Conservation (phyloP, 2,329 filamentous ascomycete species). For the Ophiostoma piceae region DNA sequence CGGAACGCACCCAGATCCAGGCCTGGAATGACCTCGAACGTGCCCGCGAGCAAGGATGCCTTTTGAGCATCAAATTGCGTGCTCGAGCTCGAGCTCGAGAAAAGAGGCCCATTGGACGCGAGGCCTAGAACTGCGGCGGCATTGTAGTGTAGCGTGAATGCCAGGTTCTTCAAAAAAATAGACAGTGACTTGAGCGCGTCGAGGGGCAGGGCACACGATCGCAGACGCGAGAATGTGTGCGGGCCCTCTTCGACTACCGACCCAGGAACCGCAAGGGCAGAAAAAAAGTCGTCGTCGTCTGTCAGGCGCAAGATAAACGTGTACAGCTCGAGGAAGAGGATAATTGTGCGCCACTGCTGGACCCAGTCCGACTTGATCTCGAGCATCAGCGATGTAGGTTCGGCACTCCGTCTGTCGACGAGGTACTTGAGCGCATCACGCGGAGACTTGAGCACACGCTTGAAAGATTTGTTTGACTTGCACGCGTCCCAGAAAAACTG, state of each 20-base stretch:
- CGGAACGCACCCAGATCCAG: constrained; percentile 75
- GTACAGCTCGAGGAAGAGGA: constrained; percentile 91
- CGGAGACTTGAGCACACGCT: constrained; percentile 33
- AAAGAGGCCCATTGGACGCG: background rate
- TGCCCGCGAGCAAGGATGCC: constrained; percentile 13
- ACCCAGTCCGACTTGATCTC: constrained; percentile 37
- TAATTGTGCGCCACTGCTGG: constrained; percentile 80
- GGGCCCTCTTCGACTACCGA: background rate
- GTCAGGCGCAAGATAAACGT: constrained; percentile 87
- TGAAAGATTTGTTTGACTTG: constrained; percentile 41
- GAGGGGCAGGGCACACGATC: constrained; percentile 63
- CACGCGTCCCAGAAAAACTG: constrained; percentile 76
- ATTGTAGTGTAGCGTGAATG: constrained; percentile 84
- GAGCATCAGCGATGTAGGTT: constrained; percentile 17
- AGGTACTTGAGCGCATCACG: constrained; percentile 33
- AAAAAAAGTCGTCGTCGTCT: constrained; percentile 93
- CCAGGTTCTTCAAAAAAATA: constrained; percentile 81
- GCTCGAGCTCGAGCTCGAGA: background rate
- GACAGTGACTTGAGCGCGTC: constrained; percentile 69
- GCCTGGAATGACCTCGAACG: constrained; percentile 51
- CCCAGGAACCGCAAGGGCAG: constrained; percentile 32
- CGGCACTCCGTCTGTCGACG: constrained; percentile 23
- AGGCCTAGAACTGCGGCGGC: constrained; percentile 54
- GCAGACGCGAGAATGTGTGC: constrained; percentile 43
- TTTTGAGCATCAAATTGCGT: background rate